Evolutionary conservation across 805 yeast species (phyloP).

Genomic region (Saturnispora galanensis): DNA sequence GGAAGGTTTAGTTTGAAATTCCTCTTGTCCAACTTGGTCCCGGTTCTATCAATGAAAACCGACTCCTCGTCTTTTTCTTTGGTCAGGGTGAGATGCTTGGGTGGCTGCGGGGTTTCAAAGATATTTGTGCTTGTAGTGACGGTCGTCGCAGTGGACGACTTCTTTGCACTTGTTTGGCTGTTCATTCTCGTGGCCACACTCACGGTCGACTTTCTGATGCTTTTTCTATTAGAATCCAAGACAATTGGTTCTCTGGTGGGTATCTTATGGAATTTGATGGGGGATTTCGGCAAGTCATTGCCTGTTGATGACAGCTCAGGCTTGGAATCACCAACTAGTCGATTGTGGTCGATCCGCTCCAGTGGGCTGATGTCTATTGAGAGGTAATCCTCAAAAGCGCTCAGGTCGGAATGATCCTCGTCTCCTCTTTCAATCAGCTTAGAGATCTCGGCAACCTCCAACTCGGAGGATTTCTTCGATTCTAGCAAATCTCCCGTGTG

Average conservation of each 20-base stretch:
- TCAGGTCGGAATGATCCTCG: conserved; percentile 17
- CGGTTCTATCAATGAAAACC: conserved; percentile 15
- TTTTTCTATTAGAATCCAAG: conserved; percentile 22
- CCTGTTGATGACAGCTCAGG: conserved; percentile 2
- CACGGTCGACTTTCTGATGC: conserved; percentile 15
- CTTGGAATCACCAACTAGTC: background rate
- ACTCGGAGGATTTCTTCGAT: conserved; percentile 9
- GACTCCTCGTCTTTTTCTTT: conserved; percentile 10
- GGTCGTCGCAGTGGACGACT: background rate
- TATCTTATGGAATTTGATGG: conserved; percentile 26
- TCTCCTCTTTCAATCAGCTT: conserved; percentile 14
- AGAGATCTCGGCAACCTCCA: conserved; percentile 16
- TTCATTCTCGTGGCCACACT: background rate
- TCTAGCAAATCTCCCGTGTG: background rate
- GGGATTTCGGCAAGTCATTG: conserved; percentile 18
- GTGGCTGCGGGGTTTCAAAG: conserved; percentile 5
- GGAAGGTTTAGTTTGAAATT: conserved; percentile 17
- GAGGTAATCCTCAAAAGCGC: conserved; percentile 18
- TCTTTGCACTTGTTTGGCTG: background rate
- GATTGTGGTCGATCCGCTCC: conserved; percentile 22
- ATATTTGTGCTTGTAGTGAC: background rate
- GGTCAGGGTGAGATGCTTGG: background rate
- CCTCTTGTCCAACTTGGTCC: background rate
- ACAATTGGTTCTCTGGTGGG: conserved; percentile 26
- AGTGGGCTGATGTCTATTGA: conserved; percentile 20